Conservation (phyloP, 2,329 filamentous ascomycete species). For the Phaeosphaeriaceae sp. region DNA sequence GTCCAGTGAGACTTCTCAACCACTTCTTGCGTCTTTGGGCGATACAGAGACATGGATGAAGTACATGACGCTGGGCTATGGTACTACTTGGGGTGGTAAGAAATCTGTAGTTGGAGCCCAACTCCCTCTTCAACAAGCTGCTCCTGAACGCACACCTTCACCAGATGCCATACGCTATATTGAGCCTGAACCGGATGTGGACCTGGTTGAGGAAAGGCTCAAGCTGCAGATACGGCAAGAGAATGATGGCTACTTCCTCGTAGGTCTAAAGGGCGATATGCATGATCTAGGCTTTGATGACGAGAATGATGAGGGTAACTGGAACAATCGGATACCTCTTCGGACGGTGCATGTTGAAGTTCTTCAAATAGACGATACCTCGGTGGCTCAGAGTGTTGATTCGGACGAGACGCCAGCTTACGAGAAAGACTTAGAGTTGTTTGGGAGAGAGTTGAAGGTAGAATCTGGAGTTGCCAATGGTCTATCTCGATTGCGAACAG, state of each 20-base stretch:
- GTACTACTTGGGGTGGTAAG: conserved; percentile 46
- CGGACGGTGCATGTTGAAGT: conserved; percentile 73
- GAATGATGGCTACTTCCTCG: conserved; percentile 65
- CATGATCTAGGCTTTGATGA: conserved; percentile 59
- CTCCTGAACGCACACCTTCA: conserved; percentile 16
- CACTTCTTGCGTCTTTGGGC: conserved; percentile 47
- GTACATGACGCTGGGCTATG: conserved; percentile 58
- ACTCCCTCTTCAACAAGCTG: conserved; percentile 1
- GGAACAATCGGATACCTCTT: conserved; percentile 62
- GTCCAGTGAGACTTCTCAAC: conserved; percentile 22
- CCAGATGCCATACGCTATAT: conserved; percentile 43
- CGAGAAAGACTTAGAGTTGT: conserved; percentile 23
- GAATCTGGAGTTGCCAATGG: conserved; percentile 7
- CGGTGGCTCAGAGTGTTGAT: conserved; percentile 17
- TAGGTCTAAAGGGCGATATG: conserved; percentile 71
- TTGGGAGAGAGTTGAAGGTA: conserved; percentile 25
- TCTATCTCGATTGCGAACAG: conserved; percentile 62
- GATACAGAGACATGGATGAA: conserved; percentile 58
- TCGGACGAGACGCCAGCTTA: conserved; percentile 29
- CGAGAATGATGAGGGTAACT: conserved; percentile 41
- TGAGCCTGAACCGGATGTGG: conserved; percentile 49
- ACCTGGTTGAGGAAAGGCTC: conserved; percentile 65
- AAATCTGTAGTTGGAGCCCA: conserved; percentile 12
- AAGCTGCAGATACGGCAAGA: conserved; percentile 57
- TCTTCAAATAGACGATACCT: conserved; percentile 48